Evolutionary conservation across 75 land plant genomes (phyloP).

Genomic region (Azolla pinnata): DNA sequence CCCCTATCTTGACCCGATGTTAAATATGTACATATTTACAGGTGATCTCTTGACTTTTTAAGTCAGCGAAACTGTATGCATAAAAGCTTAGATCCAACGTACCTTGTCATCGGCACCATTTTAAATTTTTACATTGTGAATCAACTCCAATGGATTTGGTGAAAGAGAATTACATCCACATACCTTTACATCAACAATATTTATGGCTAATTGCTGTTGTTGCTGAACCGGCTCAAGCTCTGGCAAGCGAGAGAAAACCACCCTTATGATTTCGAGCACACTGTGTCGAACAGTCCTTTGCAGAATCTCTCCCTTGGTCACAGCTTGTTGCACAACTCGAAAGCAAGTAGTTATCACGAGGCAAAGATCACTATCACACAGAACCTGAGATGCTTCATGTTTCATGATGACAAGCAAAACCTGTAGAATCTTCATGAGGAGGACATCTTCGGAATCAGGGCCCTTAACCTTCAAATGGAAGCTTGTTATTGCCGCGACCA

Average conservation of each 20-base stretch:
- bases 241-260: constrained; percentile 65
- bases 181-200: no score
- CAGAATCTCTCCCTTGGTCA: constrained; percentile 70
- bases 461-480: constrained; percentile 90
- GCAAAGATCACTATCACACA: constrained; percentile 87
- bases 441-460: constrained; percentile 90
- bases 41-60: no score
- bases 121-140: no score
- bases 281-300: constrained; percentile 84
- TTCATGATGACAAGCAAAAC: constrained; percentile 83
- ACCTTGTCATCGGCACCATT: no score
- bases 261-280: constrained; percentile 90
- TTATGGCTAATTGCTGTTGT: no score
- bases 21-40: no score
- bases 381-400: constrained; percentile 48
- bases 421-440: constrained; percentile 89
- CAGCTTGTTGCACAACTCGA: constrained; percentile 93
- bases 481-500: constrained; percentile 91
- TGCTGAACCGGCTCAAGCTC: constrained; percentile 33
- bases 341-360: constrained; percentile 87
- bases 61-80: no score
- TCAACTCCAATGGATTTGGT: no score
- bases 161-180: no score
- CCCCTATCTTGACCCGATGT: no score
- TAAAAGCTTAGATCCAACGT: no score